Evolutionary conservation across 306 rosid genomes (phyloP).

Genomic region (Corylus americana): DNA sequence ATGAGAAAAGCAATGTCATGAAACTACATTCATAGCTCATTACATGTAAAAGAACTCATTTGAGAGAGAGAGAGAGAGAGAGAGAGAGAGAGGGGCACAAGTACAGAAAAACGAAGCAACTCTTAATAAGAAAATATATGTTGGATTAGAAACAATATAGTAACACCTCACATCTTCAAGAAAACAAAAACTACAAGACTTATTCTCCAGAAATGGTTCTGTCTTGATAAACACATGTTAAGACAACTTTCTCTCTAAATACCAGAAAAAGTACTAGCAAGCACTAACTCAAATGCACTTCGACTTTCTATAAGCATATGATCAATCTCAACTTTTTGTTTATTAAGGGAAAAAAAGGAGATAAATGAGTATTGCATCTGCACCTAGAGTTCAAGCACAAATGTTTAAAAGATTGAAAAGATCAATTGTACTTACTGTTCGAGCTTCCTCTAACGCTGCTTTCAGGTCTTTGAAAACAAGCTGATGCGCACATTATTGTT

Average conservation of each 20-base stretch:
- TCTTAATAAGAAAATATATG: neutral
- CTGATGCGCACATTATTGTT: slow-evolving; percentile 57
- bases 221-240: no score
- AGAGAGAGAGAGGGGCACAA: neutral
- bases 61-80: neutral
- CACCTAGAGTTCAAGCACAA: neutral
- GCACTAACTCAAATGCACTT: no score
- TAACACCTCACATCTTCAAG: neutral
- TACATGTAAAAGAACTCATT: neutral
- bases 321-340: neutral
- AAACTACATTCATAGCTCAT: neutral
- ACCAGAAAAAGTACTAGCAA: no score
- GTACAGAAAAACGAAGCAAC: neutral
- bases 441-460: slow-evolving; percentile 95
- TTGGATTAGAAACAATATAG: neutral
- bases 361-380: neutral
- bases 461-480: slow-evolving; percentile 82
- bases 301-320: no score
- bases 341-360: neutral
- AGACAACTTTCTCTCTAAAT: no score
- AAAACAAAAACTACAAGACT: no score
- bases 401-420: slow-evolving; percentile 20
- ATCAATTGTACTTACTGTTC: slow-evolving; percentile 49
- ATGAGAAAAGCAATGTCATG: slow-evolving; percentile 1
- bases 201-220: no score